phyloP scores from a whole-genome alignment of 2,329 filamentous ascomycete genomes.

The Beauveria pseudobassiana region DNA sequence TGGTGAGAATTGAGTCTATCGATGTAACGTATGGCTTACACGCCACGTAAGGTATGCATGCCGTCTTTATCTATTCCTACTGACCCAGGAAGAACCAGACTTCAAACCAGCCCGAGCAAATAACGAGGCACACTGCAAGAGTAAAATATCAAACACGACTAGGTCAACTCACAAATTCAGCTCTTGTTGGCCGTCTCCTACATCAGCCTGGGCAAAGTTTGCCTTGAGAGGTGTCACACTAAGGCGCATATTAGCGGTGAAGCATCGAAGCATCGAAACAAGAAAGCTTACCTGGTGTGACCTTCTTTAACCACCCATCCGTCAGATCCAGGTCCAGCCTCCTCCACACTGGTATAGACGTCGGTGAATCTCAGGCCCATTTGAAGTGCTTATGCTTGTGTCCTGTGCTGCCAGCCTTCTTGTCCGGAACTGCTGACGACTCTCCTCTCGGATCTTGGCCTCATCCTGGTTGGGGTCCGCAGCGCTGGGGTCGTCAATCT shows the following conservation, averaged over 20 bases:
- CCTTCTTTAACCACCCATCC: slow-evolving; percentile 89
- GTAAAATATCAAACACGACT: background rate
- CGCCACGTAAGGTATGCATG: slow-evolving; percentile 16
- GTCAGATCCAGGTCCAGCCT: slow-evolving; percentile 73
- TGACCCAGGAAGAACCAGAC: slow-evolving; percentile 10
- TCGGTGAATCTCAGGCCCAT: slow-evolving; percentile 87
- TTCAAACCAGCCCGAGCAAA: background rate
- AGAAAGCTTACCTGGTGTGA: slow-evolving; percentile 62
- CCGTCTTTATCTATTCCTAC: slow-evolving; percentile 11
- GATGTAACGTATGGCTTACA: slow-evolving; percentile 13
- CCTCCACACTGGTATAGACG: slow-evolving; percentile 80
- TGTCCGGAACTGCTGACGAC: slow-evolving; percentile 25
- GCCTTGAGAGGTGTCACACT: slow-evolving; percentile 87
- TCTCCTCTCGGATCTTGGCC: slow-evolving; percentile 60
- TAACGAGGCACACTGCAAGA: background rate
- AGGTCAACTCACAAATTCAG: slow-evolving; percentile 69
- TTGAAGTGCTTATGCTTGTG: slow-evolving; percentile 85
- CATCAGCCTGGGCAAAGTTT: slow-evolving; percentile 75
- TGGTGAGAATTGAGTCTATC: slow-evolving; percentile 32
- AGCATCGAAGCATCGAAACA: background rate
- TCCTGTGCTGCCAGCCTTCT: slow-evolving; percentile 31
- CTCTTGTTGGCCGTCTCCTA: slow-evolving; percentile 59
- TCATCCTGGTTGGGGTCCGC: slow-evolving; percentile 62
- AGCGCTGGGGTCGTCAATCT: slow-evolving; percentile 55
- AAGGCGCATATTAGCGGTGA: background rate